phyloP scores from a whole-genome alignment of 192 early-diverging fungal genomes.

The Geosiphon pyriformis region DNA sequence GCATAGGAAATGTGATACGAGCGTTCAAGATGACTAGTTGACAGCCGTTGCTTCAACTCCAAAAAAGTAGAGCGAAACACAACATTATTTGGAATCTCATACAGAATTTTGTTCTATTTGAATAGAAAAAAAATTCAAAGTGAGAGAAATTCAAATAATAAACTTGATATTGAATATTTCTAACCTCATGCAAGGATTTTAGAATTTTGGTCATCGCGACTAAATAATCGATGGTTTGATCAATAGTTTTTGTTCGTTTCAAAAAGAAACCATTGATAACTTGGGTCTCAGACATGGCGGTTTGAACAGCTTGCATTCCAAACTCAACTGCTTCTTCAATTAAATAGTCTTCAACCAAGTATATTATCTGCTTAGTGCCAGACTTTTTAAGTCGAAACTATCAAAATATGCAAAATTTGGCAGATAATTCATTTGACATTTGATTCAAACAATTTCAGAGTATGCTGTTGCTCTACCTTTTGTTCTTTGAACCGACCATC shows the following conservation, averaged over 20 bases:
- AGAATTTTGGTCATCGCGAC: slow-evolving; percentile 56
- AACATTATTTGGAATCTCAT: slow-evolving; percentile 48
- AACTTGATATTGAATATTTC: neutral
- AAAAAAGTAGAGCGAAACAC: slow-evolving; percentile 48
- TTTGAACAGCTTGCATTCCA: slow-evolving; percentile 57
- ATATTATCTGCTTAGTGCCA: slow-evolving; percentile 71
- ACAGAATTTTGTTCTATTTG: slow-evolving; percentile 34
- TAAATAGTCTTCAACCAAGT: slow-evolving; percentile 81
- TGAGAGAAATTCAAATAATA: neutral
- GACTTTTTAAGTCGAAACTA: slow-evolving; percentile 67
- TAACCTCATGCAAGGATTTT: slow-evolving; percentile 48
- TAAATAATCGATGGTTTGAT: slow-evolving; percentile 80
- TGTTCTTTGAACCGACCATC: slow-evolving; percentile 93
- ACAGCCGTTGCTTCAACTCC: slow-evolving; percentile 41
- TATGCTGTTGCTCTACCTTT: slow-evolving; percentile 49
- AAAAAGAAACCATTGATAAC: slow-evolving; percentile 78
- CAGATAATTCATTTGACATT: neutral
- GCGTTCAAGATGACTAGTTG: slow-evolving; percentile 28
- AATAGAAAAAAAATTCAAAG: neutral
- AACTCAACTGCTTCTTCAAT: slow-evolving; percentile 55
- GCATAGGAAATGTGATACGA: slow-evolving; percentile 56
- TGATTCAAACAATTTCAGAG: neutral
- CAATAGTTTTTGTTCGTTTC: slow-evolving; percentile 66
- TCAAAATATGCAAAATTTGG: neutral
- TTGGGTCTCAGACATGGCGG: slow-evolving; percentile 72